These are phyloP conservation scores for Alternaria brassicicola DNA, from an alignment of 2,329 filamentous ascomycete species.

Conservation along the genomic window DNA sequence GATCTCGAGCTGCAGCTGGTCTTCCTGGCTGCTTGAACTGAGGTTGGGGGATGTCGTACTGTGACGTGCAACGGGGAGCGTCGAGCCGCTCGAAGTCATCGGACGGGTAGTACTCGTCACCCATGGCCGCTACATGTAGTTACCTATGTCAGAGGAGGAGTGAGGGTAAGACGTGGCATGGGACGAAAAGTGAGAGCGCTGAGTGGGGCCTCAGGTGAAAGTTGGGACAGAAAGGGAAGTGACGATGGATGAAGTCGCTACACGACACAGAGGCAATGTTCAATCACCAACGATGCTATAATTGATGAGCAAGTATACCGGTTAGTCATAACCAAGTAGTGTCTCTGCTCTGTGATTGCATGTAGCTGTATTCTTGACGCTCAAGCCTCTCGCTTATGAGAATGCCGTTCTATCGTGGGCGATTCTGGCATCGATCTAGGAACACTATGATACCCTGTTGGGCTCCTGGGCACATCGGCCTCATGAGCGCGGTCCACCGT, in stretches of 20 bases:
- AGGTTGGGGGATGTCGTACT: slow-evolving; percentile 21
- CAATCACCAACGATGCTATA: background rate
- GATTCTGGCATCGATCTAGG: slow-evolving; percentile 29
- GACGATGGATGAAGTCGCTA: slow-evolving; percentile 28
- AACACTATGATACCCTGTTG: slow-evolving; percentile 14
- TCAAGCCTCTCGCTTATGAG: slow-evolving; percentile 35
- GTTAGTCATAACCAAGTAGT: background rate
- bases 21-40: slow-evolving; percentile 17
- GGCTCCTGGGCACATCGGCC: slow-evolving; percentile 15
- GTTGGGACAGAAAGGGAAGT: slow-evolving; percentile 22
- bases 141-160: background rate
- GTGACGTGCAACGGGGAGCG: slow-evolving; percentile 5
- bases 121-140: slow-evolving; percentile 22
- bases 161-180: background rate
- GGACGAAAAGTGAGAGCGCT: background rate
- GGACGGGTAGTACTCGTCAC: slow-evolving; percentile 16
- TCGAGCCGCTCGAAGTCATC: slow-evolving; percentile 16
- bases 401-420: slow-evolving; percentile 31
- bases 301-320: background rate
- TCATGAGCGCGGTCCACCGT: slow-evolving; percentile 57
- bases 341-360: background rate
- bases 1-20: slow-evolving; percentile 26
- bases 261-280: background rate
- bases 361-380: background rate
- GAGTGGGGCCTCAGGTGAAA: slow-evolving; percentile 5